phyloP scores from a whole-genome alignment of 768 basidiomycete species.

The Nidularia pulvinata region DNA sequence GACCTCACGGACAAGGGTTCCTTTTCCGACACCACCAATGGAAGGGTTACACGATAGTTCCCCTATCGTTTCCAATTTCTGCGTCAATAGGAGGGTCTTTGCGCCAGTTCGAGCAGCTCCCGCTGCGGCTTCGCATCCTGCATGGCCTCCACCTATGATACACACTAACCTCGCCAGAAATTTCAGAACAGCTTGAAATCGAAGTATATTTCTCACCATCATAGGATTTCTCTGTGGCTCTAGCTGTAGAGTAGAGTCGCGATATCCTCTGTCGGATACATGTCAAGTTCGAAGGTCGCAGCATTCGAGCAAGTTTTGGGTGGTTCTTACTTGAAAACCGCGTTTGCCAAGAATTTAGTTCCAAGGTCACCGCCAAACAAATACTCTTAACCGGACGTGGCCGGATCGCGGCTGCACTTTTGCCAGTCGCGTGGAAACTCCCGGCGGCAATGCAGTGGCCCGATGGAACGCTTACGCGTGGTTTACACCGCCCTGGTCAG shows the following conservation, averaged over 20 bases:
- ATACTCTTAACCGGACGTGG: too few relatives aligned
- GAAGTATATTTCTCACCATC: background rate
- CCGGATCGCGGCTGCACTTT: too few relatives aligned
- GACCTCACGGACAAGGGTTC: slow-evolving; percentile 87
- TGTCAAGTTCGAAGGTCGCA: background rate
- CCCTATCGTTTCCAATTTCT: slow-evolving; percentile 79
- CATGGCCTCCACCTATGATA: slow-evolving; percentile 91
- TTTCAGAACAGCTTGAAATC: too few relatives aligned
- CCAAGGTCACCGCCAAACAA: too few relatives aligned
- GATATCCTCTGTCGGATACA: slow-evolving; percentile 1
- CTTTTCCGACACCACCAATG: slow-evolving; percentile 91
- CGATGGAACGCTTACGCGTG: too few relatives aligned
- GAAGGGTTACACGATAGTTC: slow-evolving; percentile 90
- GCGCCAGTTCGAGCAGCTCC: slow-evolving; percentile 86
- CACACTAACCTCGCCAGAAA: slow-evolving; percentile 46
- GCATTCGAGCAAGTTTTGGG: background rate
- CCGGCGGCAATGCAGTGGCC: too few relatives aligned
- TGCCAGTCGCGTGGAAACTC: too few relatives aligned
- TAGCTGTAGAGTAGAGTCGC: slow-evolving; percentile 2
- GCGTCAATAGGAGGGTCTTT: slow-evolving; percentile 78
- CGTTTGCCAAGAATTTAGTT: too few relatives aligned
- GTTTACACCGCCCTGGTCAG: too few relatives aligned
- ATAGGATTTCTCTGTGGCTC: background rate
- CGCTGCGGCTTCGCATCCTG: slow-evolving; percentile 90
- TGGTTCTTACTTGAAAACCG: too few relatives aligned